A percentile compares a stretch with the other conserved stretches of the same genome.
Conservation (phyloP, 306 rosid genomes). For the Aeschynomene evenia region DNA sequence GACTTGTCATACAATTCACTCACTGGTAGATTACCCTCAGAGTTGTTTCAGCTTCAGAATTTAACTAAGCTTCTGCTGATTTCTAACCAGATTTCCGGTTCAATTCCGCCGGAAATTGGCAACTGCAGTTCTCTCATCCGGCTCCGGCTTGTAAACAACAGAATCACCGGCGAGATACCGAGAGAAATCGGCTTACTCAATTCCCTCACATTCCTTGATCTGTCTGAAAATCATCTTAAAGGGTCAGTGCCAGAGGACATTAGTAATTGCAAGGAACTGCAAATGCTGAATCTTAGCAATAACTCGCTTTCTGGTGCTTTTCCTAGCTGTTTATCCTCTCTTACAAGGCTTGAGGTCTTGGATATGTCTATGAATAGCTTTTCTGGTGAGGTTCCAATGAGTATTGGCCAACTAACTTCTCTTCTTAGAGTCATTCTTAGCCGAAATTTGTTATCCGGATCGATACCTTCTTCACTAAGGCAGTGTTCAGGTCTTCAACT, state of each 20-base stretch:
- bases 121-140: slow-evolving; percentile 68
- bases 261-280: slow-evolving; percentile 65
- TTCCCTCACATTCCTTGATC: slow-evolving; percentile 68
- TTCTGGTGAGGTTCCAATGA: slow-evolving; percentile 53
- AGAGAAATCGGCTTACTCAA: slow-evolving; percentile 59
- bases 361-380: slow-evolving; percentile 69
- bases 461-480: slow-evolving; percentile 67
- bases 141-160: slow-evolving; percentile 58
- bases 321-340: slow-evolving; percentile 58
- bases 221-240: slow-evolving; percentile 63
- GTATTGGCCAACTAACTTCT: slow-evolving; percentile 59
- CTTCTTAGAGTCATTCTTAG: slow-evolving; percentile 62
- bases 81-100: slow-evolving; percentile 71
- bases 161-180: slow-evolving; percentile 69
- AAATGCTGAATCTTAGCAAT: slow-evolving; percentile 79
- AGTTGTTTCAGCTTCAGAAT: slow-evolving; percentile 67
- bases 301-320: slow-evolving; percentile 68
- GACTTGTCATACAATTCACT: slow-evolving; percentile 80
- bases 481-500: slow-evolving; percentile 68
- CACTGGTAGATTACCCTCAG: slow-evolving; percentile 64
- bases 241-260: slow-evolving; percentile 66
- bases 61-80: slow-evolving; percentile 71
- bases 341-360: slow-evolving; percentile 63
- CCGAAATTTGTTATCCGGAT: slow-evolving; percentile 55
- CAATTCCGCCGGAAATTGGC: slow-evolving; percentile 67